Conservation (phyloP, 2,329 filamentous ascomycete species). For the Penicillium sp. region DNA sequence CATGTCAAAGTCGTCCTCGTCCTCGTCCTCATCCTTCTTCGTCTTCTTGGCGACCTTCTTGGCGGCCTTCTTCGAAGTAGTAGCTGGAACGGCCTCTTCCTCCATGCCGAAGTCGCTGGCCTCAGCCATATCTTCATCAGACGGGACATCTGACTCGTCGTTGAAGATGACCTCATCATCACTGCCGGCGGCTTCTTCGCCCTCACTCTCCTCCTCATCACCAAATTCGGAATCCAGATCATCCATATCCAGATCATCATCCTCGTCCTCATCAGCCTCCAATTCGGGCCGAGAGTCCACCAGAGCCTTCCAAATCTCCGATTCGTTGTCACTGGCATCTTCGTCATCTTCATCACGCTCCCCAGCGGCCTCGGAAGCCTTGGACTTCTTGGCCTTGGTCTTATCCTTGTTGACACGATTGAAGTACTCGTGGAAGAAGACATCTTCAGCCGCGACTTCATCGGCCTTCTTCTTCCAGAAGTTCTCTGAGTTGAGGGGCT, state of each 20-base stretch:
- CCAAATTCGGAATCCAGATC: constrained; percentile 50
- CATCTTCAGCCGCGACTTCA: constrained; percentile 82
- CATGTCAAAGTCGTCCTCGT: constrained; percentile 50
- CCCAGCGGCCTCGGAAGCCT: constrained; percentile 45
- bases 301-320: constrained; percentile 88
- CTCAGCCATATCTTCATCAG: constrained; percentile 41
- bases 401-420: constrained; percentile 62
- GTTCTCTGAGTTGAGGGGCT: constrained; percentile 74
- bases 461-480: constrained; percentile 92
- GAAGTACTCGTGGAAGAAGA: constrained; percentile 99
- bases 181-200: constrained; percentile 38
- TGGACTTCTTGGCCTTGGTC: constrained; percentile 48
- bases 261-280: constrained; percentile 54
- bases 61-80: constrained; percentile 16
- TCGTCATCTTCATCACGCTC: constrained; percentile 39
- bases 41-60: constrained; percentile 25
- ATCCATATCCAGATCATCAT: constrained; percentile 54
- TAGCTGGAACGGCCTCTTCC: constrained; percentile 28
- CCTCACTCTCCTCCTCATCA: constrained; percentile 42
- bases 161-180: constrained; percentile 45
- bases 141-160: constrained; percentile 43
- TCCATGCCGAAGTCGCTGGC: constrained; percentile 43
- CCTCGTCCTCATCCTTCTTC: constrained; percentile 31
- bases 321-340: constrained; percentile 59
- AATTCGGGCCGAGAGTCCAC: constrained; percentile 74